phyloP scores from a whole-genome alignment of 1,284 basidiomycete genomes.

The Thecaphora thlaspeos region DNA sequence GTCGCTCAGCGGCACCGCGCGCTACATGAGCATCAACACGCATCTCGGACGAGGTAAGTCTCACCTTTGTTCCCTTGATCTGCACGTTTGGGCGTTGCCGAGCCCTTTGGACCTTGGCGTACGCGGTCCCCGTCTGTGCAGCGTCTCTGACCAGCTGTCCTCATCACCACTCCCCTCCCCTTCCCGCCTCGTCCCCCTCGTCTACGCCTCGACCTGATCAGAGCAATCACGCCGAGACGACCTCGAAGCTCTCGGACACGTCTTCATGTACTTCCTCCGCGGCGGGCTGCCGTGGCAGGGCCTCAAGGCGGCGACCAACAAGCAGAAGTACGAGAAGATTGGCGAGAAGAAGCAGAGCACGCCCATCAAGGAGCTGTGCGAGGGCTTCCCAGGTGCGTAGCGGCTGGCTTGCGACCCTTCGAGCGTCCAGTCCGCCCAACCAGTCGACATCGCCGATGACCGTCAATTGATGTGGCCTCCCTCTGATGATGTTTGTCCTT shows the following conservation, averaged over 20 bases:
- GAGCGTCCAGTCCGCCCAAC: no score
- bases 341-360: slow-evolving; percentile 98
- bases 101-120: no score
- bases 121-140: no score
- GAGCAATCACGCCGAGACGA: slow-evolving; percentile 94
- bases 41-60: slow-evolving; percentile 79
- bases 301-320: slow-evolving; percentile 92
- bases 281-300: slow-evolving; percentile 92
- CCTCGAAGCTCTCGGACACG: slow-evolving; percentile 89
- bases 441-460: no score
- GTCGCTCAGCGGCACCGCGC: slow-evolving; percentile 81
- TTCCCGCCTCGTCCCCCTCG: no score
- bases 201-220: no score
- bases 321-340: slow-evolving; percentile 98
- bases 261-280: slow-evolving; percentile 95
- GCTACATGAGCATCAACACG: slow-evolving; percentile 97
- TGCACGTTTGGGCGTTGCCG: background rate
- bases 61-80: background rate
- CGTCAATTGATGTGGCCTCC: no score
- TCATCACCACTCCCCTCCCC: background rate
- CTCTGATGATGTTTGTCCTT: no score
- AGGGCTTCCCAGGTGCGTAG: slow-evolving; percentile 69
- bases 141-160: background rate
- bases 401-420: no score
- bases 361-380: slow-evolving; percentile 87